Evolutionary conservation across 2,329 filamentous ascomycete species (phyloP), one percentile per base, ranked within the genome.

Genomic region (Colletotrichum eremochloae): DNA sequence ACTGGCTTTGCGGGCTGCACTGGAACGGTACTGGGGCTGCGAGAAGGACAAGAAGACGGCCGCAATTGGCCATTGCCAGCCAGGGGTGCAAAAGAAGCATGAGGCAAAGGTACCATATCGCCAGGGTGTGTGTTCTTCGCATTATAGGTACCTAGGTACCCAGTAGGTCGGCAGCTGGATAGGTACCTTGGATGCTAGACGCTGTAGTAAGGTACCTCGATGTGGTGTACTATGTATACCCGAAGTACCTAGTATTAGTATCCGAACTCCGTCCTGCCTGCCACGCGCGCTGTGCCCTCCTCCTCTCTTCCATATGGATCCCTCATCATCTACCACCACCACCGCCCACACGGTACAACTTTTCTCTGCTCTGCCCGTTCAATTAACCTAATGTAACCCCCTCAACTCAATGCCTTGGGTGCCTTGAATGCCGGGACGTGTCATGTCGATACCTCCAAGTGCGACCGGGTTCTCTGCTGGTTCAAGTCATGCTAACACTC

Each of bases 51-150:
- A 48, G 18, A 48, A 62, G 33, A 38, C 6, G 44, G 31, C 36
- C 14, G 55, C 36, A 46, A 53, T 63, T 63, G 61, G 61, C 46
- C 61, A 36, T 63, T 63, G 46, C 36, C 42, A 52, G n/a, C 58
- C 18, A 60, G 58, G 65, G 68, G 42, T 55, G 44, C 33, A 40
- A 63, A 72, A 72, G 69, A 72, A 72, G 66, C 69, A 72, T 69
- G 57, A 68, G 68, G 48, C 56, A 67, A 36, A 38, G 36, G 36
- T 38, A 38, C 2, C 20, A 46, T 46, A 60, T 46, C 36, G 18
- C 61, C 46, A 5, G 61, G 61, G 40, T 6, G 46, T 38, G 61
- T 62, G 44, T 29, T 29, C 46, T 65, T 40, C 40, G 31, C 15
- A 24, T 55, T 33, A 24, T 36, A 29, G 8, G 44, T 40, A 40